These are phyloP conservation scores for Globisporangium uncinulatum DNA, from an alignment of 352 stramenopile genomes.

Conservation along the genomic window DNA sequence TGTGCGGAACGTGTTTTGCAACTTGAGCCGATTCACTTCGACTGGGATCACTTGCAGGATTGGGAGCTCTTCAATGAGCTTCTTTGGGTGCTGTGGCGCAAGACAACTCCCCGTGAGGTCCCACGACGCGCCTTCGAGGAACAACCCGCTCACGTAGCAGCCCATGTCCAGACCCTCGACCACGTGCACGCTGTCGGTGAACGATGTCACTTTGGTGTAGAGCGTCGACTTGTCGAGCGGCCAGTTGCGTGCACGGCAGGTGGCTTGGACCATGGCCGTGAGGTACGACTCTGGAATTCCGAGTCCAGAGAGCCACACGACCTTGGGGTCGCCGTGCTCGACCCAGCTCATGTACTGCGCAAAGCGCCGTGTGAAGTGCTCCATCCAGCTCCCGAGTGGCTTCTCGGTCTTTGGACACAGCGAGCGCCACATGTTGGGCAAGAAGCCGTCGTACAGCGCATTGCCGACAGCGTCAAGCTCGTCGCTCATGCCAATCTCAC, in stretches of 20 bases:
- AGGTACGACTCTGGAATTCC: conserved; percentile 95
- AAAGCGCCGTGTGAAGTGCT: conserved; percentile 87
- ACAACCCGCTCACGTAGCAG: conserved; percentile 91
- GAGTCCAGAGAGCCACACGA: conserved; percentile 94
- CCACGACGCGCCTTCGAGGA: conserved; percentile 93
- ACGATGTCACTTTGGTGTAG: conserved; percentile 91
- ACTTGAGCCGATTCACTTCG: conserved; percentile 92
- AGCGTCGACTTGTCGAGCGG: conserved; percentile 93
- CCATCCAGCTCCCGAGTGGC: conserved; percentile 94
- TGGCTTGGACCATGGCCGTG: conserved; percentile 93
- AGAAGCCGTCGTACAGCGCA: conserved; percentile 91
- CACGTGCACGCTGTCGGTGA: conserved; percentile 62
- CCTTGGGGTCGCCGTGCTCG: conserved; percentile 78
- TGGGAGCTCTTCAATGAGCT: conserved; percentile 92
- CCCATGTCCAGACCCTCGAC: conserved; percentile 67
- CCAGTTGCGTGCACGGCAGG: conserved; percentile 92
- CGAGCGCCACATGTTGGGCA: conserved; percentile 88
- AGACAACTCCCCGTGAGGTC: conserved; percentile 76
- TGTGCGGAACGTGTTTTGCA: conserved; percentile 93
- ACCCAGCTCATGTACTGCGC: conserved; percentile 92
- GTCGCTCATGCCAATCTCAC: conserved; percentile 96
- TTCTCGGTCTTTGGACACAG: conserved; percentile 93
- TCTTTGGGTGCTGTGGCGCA: conserved; percentile 88
- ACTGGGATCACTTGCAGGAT: conserved; percentile 95
- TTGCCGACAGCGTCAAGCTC: conserved; percentile 91